These are phyloP conservation scores for Tricladium varicosporioides DNA, from an alignment of 2,329 filamentous ascomycete species.

Conservation along the genomic window DNA sequence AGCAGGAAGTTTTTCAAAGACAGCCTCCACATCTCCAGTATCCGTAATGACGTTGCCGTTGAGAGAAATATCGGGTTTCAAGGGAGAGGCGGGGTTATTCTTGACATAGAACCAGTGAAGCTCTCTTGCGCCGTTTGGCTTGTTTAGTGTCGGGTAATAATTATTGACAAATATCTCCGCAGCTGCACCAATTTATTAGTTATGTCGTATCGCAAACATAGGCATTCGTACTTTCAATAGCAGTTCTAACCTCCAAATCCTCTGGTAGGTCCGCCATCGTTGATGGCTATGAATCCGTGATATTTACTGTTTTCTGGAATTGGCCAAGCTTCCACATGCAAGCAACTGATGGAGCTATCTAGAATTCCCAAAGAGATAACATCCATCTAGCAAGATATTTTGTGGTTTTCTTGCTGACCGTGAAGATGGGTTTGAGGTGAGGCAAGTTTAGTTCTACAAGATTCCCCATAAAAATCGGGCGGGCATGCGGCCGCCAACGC, in stretches of 20 bases:
- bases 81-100: slow-evolving; percentile 50
- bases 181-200: slow-evolving; percentile 44
- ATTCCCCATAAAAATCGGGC: not conserved
- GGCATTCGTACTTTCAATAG: slow-evolving; percentile 34
- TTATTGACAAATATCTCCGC: slow-evolving; percentile 69
- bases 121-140: slow-evolving; percentile 43
- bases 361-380: not conserved
- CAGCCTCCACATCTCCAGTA: slow-evolving; percentile 62
- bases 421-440: not conserved
- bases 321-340: not conserved
- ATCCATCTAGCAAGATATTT: not conserved
- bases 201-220: not conserved
- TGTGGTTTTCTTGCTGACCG: not conserved
- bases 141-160: slow-evolving; percentile 75
- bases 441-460: not conserved
- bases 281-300: not conserved
- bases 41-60: slow-evolving; percentile 69
- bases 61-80: slow-evolving; percentile 68
- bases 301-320: not conserved
- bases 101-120: slow-evolving; percentile 72
- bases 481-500: slow-evolving; percentile 10
- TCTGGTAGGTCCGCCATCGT: slow-evolving; percentile 44
- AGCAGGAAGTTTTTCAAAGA: slow-evolving; percentile 64
- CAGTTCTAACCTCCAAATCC: slow-evolving; percentile 40
- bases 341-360: not conserved